These are phyloP conservation scores for Cornus kousa DNA, from an alignment of 148 eudicot species.

Conservation along the genomic window DNA sequence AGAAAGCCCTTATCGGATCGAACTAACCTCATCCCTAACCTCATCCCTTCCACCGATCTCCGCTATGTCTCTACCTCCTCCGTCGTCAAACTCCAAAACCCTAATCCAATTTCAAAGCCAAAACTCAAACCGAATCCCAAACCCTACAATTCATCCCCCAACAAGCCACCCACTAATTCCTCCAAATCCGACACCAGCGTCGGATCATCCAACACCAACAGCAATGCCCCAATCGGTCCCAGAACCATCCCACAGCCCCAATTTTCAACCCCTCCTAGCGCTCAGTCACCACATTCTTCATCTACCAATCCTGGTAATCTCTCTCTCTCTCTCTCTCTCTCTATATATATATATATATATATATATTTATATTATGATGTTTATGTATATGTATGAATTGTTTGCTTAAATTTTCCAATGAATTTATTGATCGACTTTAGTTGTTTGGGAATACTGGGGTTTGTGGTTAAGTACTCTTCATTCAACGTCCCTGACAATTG, in stretches of 20 bases:
- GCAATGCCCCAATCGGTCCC: neutral
- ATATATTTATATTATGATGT: neutral
- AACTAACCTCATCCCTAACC: constrained; percentile 17
- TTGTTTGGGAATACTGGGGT: neutral
- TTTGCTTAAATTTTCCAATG: neutral
- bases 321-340: constrained; percentile 12
- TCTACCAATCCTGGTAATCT: constrained; percentile 19
- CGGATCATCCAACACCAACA: constrained; percentile 16
- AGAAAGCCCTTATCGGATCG: constrained; percentile 28
- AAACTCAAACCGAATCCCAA: neutral
- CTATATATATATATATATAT: neutral
- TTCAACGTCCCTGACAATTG: neutral
- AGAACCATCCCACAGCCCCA: neutral
- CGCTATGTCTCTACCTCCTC: constrained; percentile 15
- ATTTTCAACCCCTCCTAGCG: neutral
- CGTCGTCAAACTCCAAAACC: neutral
- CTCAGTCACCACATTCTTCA: neutral
- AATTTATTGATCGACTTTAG: neutral
- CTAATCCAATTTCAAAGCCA: neutral
- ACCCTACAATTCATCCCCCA: constrained; percentile 8
- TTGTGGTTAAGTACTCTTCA: neutral
- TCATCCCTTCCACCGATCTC: neutral
- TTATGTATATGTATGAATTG: too few species aligned
- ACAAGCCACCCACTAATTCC: neutral
- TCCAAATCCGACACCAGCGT: constrained; percentile 21